Conservation (phyloP, 2,329 filamentous ascomycete species). For the Trichoderma cornu-damae region DNA sequence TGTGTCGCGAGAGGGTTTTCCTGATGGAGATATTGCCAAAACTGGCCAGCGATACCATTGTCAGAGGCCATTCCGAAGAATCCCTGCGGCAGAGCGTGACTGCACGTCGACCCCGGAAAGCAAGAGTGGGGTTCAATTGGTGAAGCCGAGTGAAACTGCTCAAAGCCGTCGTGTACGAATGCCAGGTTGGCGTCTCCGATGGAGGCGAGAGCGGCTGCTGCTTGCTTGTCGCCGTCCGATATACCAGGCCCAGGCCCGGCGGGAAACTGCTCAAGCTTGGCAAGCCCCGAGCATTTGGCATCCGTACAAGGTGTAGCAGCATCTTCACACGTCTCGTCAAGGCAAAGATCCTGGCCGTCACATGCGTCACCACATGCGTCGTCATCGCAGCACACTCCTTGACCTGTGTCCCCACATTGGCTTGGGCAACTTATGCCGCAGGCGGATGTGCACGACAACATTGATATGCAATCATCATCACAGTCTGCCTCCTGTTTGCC, state of each 20-base stretch:
- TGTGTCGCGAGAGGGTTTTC: slow-evolving; percentile 28
- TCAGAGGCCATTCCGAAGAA: slow-evolving; percentile 20
- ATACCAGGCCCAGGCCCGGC: slow-evolving; percentile 8
- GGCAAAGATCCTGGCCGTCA: slow-evolving; percentile 23
- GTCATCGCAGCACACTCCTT: slow-evolving; percentile 35
- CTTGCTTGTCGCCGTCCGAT: slow-evolving; percentile 26
- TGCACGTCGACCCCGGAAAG: background rate
- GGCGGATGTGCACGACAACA: slow-evolving; percentile 32
- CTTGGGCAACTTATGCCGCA: slow-evolving; percentile 34
- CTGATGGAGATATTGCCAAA: slow-evolving; percentile 21
- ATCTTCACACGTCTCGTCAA: slow-evolving; percentile 34
- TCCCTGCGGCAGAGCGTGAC: background rate
- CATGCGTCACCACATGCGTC: slow-evolving; percentile 33
- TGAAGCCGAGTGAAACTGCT: background rate
- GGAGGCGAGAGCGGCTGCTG: slow-evolving; percentile 30
- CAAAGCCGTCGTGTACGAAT: background rate
- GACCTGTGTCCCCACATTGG: slow-evolving; percentile 32
- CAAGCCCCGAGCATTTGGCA: slow-evolving; percentile 27
- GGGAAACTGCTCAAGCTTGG: background rate
- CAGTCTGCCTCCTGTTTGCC: slow-evolving; percentile 1
- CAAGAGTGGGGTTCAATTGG: slow-evolving; percentile 1
- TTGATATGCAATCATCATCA: slow-evolving; percentile 31
- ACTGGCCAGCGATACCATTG: slow-evolving; percentile 18
- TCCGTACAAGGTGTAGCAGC: slow-evolving; percentile 36
- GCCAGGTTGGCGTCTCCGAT: slow-evolving; percentile 25